These are phyloP conservation scores for Simplicillium aogashimaense DNA, from an alignment of 2,329 filamentous ascomycete genomes.

Conservation along the genomic window DNA sequence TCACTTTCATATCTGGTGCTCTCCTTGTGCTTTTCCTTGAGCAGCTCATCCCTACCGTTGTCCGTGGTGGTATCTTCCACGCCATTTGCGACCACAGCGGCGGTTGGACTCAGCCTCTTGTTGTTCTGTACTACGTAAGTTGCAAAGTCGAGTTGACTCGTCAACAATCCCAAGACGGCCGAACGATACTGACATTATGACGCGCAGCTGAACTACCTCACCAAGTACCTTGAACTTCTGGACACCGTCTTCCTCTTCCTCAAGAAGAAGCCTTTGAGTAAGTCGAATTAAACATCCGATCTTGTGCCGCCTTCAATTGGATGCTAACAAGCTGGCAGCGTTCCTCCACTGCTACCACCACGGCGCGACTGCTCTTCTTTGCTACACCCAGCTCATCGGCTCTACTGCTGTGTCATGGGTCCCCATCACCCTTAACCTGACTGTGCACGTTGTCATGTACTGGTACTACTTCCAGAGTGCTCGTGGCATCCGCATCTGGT, in stretches of 20 bases:
- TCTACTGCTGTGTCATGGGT: conserved; percentile 93
- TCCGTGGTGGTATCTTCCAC: conserved; percentile 74
- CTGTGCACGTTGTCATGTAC: conserved; percentile 98
- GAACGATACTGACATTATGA: not conserved
- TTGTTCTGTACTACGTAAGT: conserved; percentile 92
- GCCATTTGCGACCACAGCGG: conserved; percentile 73
- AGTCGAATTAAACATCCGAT: conserved; percentile 6
- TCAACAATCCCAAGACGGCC: not conserved
- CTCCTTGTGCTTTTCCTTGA: conserved; percentile 82
- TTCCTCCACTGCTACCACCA: conserved; percentile 99
- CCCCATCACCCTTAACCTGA: conserved; percentile 82
- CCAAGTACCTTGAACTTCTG: conserved; percentile 92
- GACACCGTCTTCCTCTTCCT: conserved; percentile 96
- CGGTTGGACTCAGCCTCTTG: conserved; percentile 88
- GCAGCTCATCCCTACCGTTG: conserved; percentile 78
- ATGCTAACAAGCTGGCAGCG: conserved; percentile 36
- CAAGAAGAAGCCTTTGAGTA: conserved; percentile 94
- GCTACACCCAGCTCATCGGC: conserved; percentile 94
- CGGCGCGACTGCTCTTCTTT: conserved; percentile 89
- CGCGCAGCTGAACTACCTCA: conserved; percentile 84
- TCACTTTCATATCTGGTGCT: conserved; percentile 74
- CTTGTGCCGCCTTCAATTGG: not conserved
- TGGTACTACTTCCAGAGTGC: conserved; percentile 99
- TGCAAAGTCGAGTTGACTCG: not conserved
- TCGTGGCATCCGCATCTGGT: conserved; percentile 92